Evolutionary conservation across 148 eudicot genomes (phyloP).

Genomic region (Chenopodium berlandieri): DNA sequence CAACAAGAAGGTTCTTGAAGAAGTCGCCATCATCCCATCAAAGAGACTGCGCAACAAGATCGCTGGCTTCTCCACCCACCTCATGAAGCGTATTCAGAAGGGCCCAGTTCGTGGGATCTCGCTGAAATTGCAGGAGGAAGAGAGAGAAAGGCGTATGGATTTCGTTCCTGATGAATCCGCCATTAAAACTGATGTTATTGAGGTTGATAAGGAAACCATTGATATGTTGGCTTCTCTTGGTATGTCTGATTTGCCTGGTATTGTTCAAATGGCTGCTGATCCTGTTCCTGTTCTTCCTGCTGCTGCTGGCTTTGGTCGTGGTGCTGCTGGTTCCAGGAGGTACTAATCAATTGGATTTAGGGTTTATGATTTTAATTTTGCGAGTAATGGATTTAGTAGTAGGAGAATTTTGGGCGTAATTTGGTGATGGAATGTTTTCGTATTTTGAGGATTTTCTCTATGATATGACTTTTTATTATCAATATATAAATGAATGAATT

Average conservation of each 20-base stretch:
- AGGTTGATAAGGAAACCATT: slow-evolving; percentile 36
- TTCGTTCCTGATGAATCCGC: slow-evolving; percentile 41
- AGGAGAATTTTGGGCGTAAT: slow-evolving; percentile 1
- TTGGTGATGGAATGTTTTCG: background rate
- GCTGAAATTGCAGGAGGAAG: slow-evolving; percentile 41
- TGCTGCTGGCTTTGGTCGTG: slow-evolving; percentile 14
- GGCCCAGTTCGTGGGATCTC: slow-evolving; percentile 46
- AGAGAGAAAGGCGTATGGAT: slow-evolving; percentile 42
- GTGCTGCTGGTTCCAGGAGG: slow-evolving; percentile 19
- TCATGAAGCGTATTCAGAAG: slow-evolving; percentile 42
- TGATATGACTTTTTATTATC: background rate
- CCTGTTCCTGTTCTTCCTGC: background rate
- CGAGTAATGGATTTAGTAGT: background rate
- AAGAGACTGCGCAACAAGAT: slow-evolving; percentile 51
- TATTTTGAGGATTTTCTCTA: background rate
- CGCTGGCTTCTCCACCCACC: slow-evolving; percentile 44
- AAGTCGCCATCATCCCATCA: slow-evolving; percentile 44
- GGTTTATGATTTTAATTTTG: background rate
- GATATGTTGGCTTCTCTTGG: slow-evolving; percentile 38
- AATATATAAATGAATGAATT: background rate
- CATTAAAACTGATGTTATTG: slow-evolving; percentile 32
- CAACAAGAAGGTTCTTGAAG: slow-evolving; percentile 42
- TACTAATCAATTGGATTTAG: background rate
- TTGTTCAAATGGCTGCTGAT: slow-evolving; percentile 12
- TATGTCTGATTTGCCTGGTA: slow-evolving; percentile 37